Base-by-base conservation (phyloP, 805 yeast genomes). In the Alloascoidea hylecoeti region DNA sequence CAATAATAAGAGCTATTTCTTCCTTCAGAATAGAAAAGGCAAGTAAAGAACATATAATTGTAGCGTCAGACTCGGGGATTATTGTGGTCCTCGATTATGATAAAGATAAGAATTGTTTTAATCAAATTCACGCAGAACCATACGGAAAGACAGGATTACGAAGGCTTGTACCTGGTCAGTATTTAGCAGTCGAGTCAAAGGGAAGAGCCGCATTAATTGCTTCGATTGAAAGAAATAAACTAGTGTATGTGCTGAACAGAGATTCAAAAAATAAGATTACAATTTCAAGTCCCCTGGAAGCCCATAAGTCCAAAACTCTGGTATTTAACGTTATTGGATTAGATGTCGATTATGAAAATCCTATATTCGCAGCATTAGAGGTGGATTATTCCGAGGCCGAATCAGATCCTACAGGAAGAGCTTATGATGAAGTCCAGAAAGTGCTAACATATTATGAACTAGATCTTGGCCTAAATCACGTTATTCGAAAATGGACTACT, bases 381-480 rank as follows among this genome's bases (percentile, higher is more conserved):
- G 57, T 70, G 4, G 78, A 72, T 38, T 66, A 72, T 41, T 49
- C 61, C 4, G 60, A 57, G 1, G n/a, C 9, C 9, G 50, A 48
- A 37, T 50, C 47, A 15, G 49, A 50, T 17, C 37, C 40, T 1
- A 35, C 47, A 13, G 46, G 49, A 34, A 41, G 38, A 43, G 50
- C 43, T 33, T 39, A 41, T 4, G 35, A 41, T 40, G 44, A 14
- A 28, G 45, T 38, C 3, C 33, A 49, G 41, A 64, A 58, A 37
- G 45, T 49, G 18, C 59, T 89, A 38, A 68, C 72, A 3, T 80
- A 72, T 51, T 89, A 89, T 57, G 89, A 84, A 49, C 58, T 88
- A 17, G 96, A 92, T 53, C 66, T 83, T 33, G 96, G 96, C 1
- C 60, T 89, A 35, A 88, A 88, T 49, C 81, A 79, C 51, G 70